These are phyloP conservation scores for Plantago major DNA, from an alignment of 257 asterid species.

Conservation along the genomic window DNA sequence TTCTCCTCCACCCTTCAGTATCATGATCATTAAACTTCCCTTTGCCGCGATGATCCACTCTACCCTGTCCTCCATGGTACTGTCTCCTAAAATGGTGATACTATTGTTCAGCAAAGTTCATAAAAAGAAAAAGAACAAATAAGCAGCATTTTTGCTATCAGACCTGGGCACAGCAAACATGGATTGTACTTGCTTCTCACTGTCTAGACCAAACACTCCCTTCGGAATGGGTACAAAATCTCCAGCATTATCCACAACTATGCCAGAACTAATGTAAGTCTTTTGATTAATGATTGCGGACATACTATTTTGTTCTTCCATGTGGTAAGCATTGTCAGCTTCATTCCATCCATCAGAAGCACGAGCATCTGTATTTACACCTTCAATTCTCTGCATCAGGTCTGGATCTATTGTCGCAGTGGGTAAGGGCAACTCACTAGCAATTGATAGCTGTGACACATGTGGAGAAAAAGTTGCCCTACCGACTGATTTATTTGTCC, in stretches of 20 bases:
- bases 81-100: slow-evolving; percentile 47
- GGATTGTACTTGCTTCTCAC: slow-evolving; percentile 39
- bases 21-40: slow-evolving; percentile 46
- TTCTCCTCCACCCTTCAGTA: slow-evolving; percentile 58
- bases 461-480: slow-evolving; percentile 34
- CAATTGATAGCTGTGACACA: slow-evolving; percentile 26
- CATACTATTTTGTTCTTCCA: slow-evolving; percentile 40
- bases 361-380: slow-evolving; percentile 73
- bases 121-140: slow-evolving; percentile 2
- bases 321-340: slow-evolving; percentile 18
- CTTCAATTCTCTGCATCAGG: slow-evolving; percentile 76
- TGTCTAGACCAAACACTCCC: slow-evolving; percentile 34
- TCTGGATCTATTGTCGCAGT: slow-evolving; percentile 41
- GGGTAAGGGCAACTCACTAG: slow-evolving; percentile 32
- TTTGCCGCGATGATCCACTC: slow-evolving; percentile 50
- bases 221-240: slow-evolving; percentile 18
- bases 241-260: slow-evolving; percentile 29
- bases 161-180: slow-evolving; percentile 44
- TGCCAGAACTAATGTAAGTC: slow-evolving; percentile 23
- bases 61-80: slow-evolving; percentile 46
- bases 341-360: slow-evolving; percentile 57
- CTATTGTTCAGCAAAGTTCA: slow-evolving; percentile 21
- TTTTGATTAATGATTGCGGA: slow-evolving; percentile 29
- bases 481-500: slow-evolving; percentile 34
- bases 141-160: slow-evolving; percentile 12